These are phyloP conservation scores for Protea cynaroides DNA, from an alignment of 164 flowering plant species.

Conservation along the genomic window DNA sequence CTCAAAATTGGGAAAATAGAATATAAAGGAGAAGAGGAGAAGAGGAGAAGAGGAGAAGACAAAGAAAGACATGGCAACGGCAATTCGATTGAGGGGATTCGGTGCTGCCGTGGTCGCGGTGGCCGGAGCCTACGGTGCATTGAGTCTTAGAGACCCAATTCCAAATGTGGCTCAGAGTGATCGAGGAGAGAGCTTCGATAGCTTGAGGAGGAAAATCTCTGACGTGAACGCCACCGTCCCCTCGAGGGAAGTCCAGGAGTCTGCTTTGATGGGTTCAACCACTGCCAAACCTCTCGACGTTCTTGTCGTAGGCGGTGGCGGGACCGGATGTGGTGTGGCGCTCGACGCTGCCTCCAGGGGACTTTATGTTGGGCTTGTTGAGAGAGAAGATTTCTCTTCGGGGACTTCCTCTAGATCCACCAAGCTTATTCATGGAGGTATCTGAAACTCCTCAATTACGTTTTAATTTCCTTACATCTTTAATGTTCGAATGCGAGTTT, in stretches of 20 bases:
- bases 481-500: background rate
- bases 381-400: slow-evolving; percentile 91
- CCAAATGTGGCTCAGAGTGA: slow-evolving; percentile 38
- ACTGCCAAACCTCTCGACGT: slow-evolving; percentile 70
- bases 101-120: slow-evolving; percentile 35
- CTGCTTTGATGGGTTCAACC: slow-evolving; percentile 59
- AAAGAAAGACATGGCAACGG: slow-evolving; percentile 32
- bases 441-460: background rate
- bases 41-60: no score
- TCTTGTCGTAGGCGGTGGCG: slow-evolving; percentile 92
- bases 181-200: slow-evolving; percentile 38
- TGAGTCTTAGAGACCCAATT: slow-evolving; percentile 24
- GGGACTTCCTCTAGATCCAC: slow-evolving; percentile 96
- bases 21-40: no score
- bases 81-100: slow-evolving; percentile 54
- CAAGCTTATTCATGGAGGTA: slow-evolving; percentile 94
- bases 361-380: slow-evolving; percentile 91
- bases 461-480: background rate
- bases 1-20: no score
- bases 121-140: slow-evolving; percentile 30
- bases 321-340: slow-evolving; percentile 92
- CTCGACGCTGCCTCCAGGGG: slow-evolving; percentile 87
- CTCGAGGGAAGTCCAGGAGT: slow-evolving; percentile 49
- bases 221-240: slow-evolving; percentile 60
- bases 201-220: slow-evolving; percentile 35